These are phyloP conservation scores for Fomitopsis betulina DNA, from an alignment of 1,284 basidiomycete species.

Conservation along the genomic window DNA sequence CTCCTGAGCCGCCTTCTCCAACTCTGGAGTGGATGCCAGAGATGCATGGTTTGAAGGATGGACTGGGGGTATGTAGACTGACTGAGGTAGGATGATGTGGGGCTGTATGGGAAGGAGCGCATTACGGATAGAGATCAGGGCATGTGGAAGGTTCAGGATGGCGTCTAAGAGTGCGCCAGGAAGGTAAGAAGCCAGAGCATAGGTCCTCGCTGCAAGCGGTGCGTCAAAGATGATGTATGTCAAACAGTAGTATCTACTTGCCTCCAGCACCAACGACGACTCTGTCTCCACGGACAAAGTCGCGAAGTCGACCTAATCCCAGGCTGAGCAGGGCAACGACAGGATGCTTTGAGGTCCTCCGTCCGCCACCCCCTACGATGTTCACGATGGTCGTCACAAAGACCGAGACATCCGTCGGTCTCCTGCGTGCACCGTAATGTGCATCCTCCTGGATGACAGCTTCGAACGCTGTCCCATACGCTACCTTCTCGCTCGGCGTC, in stretches of 20 bases:
- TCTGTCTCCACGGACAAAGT: slow-evolving; percentile 57
- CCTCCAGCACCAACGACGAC: slow-evolving; percentile 73
- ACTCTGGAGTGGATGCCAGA: background rate
- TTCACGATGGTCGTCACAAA: slow-evolving; percentile 56
- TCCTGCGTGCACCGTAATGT: slow-evolving; percentile 37
- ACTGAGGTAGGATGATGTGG: slow-evolving; percentile 23
- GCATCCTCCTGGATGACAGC: slow-evolving; percentile 38
- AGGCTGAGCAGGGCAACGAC: slow-evolving; percentile 33
- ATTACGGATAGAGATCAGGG: slow-evolving; percentile 58
- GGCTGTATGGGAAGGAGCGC: slow-evolving; percentile 48
- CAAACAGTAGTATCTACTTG: slow-evolving; percentile 28
- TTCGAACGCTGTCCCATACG: slow-evolving; percentile 64
- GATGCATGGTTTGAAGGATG: slow-evolving; percentile 7
- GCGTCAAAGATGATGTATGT: background rate
- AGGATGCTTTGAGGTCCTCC: slow-evolving; percentile 28
- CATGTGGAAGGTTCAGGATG: slow-evolving; percentile 60
- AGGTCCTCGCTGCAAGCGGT: slow-evolving; percentile 50
- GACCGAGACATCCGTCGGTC: slow-evolving; percentile 47
- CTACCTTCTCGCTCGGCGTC: slow-evolving; percentile 64
- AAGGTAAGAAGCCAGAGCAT: slow-evolving; percentile 61
- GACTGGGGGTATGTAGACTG: slow-evolving; percentile 2
- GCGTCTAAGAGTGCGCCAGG: slow-evolving; percentile 62
- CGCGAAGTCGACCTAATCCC: slow-evolving; percentile 39
- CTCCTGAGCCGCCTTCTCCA: slow-evolving; percentile 7
- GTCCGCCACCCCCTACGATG: slow-evolving; percentile 53